Base-by-base conservation (phyloP, 2,329 filamentous ascomycete species). In the Aureobasidium sp. region DNA sequence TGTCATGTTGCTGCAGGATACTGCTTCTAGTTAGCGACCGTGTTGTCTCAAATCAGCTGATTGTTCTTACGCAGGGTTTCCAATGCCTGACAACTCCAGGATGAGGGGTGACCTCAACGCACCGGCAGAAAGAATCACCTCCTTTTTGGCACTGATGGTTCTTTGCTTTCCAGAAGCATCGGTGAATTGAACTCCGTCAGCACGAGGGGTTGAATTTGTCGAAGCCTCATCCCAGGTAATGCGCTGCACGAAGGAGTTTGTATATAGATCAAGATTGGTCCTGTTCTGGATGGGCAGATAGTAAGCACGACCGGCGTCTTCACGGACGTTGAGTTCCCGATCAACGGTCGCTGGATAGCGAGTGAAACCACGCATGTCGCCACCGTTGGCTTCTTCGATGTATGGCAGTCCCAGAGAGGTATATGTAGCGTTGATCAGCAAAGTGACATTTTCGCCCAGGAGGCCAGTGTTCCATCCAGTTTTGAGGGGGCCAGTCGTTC, bases 261-360 rank as follows among this genome's bases (percentile, higher is more conserved):
- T 63, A 31, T 78, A 72, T 1, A 79, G 65, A 3, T 76, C 65
- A 1, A 80, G 67, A 62, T 80, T 81, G 2, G 67, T 50, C 46
- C 78, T 68, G 19, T 69, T 61, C 51, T 66, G 68, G 60, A 75
- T 66, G 1, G 78, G 76, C 57, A 70, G 77, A 64, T 78, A 80
- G 63, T 78, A 80, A 4, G 77, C 75, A 17, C 76, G 69, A 4
- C 75, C 78, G 37, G 78, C 75, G 67, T 80, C 77, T 60, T 75
- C 72, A 11, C 78, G 73, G 11, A 75, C 68, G 62, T 74, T 69
- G 17, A 68, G 67, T 1, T 67, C 66, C 1, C 67, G 62, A 61
- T 79, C 69, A 17, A 78, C 59, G 1, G 75, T 80, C 64, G 70
- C 71, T 1, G 77, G 75, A 67, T 71, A 77, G 2, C 74, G 62